These are phyloP conservation scores for Tetrapisispora arboricola DNA, from an alignment of 805 yeast species.

Conservation along the genomic window DNA sequence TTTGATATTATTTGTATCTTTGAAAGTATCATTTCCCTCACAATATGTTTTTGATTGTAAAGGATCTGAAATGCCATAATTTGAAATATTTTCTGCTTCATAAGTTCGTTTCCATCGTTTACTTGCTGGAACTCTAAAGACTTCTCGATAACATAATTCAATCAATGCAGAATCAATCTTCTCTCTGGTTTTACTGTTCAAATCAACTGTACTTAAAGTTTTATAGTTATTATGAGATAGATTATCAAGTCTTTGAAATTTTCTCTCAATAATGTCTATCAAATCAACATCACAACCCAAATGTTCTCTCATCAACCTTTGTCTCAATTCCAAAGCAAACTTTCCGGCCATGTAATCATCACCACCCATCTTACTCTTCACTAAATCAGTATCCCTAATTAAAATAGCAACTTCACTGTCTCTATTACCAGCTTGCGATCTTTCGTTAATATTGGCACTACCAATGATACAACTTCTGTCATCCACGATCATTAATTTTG, in stretches of 20 bases:
- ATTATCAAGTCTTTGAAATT: constrained; percentile 39
- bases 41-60: neutral
- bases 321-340: constrained; percentile 81
- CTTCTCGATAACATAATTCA: constrained; percentile 63
- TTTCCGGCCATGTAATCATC: constrained; percentile 69
- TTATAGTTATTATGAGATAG: constrained; percentile 26
- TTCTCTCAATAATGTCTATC: constrained; percentile 69
- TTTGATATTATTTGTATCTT: constrained; percentile 13
- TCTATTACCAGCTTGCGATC: constrained; percentile 89
- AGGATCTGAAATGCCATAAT: constrained; percentile 7
- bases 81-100: constrained; percentile 26
- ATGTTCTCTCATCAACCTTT: constrained; percentile 94
- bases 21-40: constrained; percentile 2
- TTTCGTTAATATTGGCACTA: constrained; percentile 92
- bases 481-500: constrained; percentile 84
- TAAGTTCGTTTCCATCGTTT: constrained; percentile 38
- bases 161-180: constrained; percentile 52
- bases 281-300: constrained; percentile 87
- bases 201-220: constrained; percentile 15
- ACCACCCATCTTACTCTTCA: constrained; percentile 67
- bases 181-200: constrained; percentile 5
- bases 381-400: constrained; percentile 69
- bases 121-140: constrained; percentile 34
- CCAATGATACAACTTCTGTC: constrained; percentile 92
- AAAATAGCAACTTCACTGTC: constrained; percentile 92